Evolutionary conservation across 2,329 filamentous ascomycete species (phyloP).

Genomic region (Xylariaceae sp.): DNA sequence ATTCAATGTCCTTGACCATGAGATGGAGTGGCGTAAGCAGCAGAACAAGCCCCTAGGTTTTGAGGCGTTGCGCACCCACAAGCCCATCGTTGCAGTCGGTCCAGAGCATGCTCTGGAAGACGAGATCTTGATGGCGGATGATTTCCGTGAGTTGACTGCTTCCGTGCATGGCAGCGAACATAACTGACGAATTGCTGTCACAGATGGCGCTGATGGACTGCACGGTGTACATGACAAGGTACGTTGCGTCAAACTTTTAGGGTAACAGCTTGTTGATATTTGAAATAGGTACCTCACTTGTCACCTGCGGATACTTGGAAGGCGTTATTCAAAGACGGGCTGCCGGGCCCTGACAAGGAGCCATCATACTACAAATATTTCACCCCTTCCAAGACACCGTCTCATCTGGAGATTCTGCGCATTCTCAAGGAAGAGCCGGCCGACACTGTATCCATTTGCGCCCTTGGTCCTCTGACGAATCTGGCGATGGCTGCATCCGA

Average conservation of each 20-base stretch:
- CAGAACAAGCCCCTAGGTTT: constrained; percentile 67
- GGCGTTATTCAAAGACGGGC: constrained; percentile 53
- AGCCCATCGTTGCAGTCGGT: constrained; percentile 82
- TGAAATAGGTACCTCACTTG: constrained; percentile 62
- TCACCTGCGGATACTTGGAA: constrained; percentile 72
- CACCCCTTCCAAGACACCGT: constrained; percentile 65
- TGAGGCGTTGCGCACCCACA: constrained; percentile 64
- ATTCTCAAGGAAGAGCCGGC: constrained; percentile 76
- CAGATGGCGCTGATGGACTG: constrained; percentile 72
- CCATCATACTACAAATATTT: constrained; percentile 59
- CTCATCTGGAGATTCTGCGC: constrained; percentile 86
- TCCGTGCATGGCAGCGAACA: not conserved
- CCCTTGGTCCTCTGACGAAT: constrained; percentile 90
- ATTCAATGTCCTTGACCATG: constrained; percentile 88
- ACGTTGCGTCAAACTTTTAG: constrained; percentile 16
- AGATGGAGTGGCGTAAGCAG: constrained; percentile 75
- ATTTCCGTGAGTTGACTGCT: constrained; percentile 67
- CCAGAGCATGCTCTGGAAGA: constrained; percentile 82
- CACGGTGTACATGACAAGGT: constrained; percentile 66
- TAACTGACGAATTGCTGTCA: not conserved
- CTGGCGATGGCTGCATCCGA: constrained; percentile 82
- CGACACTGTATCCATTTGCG: constrained; percentile 84
- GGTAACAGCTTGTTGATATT: not conserved
- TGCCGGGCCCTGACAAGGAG: constrained; percentile 28
- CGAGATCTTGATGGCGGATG: constrained; percentile 73